These are phyloP conservation scores for Bertia moriformis DNA, from an alignment of 2,329 filamentous ascomycete genomes.

Conservation along the genomic window DNA sequence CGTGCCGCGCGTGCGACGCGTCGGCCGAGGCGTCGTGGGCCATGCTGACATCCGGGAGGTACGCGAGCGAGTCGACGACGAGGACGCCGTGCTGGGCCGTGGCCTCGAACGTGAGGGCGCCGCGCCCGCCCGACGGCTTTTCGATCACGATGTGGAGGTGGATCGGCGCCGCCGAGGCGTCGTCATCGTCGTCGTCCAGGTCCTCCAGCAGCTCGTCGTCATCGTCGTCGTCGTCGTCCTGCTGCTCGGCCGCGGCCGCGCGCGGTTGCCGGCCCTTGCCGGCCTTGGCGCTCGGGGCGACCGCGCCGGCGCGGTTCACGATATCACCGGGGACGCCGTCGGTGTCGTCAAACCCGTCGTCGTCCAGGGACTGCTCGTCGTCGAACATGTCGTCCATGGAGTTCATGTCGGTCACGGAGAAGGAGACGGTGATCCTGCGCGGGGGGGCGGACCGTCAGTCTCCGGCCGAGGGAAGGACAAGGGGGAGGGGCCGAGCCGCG, in stretches of 20 bases:
- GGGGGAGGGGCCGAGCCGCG: too few relatives aligned
- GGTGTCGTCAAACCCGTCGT: neutral
- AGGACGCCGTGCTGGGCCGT: neutral
- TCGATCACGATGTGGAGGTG: neutral
- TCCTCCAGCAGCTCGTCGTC: neutral
- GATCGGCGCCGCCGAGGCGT: neutral
- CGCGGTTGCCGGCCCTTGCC: neutral
- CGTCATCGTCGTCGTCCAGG: neutral
- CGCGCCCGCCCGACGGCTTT: neutral
- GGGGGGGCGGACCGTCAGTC: too few relatives aligned
- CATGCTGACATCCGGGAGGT: neutral
- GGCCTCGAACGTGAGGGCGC: neutral
- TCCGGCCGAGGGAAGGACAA: neutral
- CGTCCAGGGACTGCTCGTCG: neutral
- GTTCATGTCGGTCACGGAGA: neutral
- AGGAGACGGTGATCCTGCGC: neutral
- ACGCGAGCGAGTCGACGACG: neutral
- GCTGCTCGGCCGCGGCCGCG: neutral
- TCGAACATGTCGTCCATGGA: neutral
- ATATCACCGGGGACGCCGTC: too few relatives aligned
- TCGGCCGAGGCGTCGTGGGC: neutral
- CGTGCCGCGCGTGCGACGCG: neutral
- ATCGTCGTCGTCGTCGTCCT: neutral
- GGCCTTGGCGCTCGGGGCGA: neutral
- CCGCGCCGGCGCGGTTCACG: too few relatives aligned